Conservation (phyloP, 2,329 filamentous ascomycete genomes). For the Aspergillus tamarii region DNA sequence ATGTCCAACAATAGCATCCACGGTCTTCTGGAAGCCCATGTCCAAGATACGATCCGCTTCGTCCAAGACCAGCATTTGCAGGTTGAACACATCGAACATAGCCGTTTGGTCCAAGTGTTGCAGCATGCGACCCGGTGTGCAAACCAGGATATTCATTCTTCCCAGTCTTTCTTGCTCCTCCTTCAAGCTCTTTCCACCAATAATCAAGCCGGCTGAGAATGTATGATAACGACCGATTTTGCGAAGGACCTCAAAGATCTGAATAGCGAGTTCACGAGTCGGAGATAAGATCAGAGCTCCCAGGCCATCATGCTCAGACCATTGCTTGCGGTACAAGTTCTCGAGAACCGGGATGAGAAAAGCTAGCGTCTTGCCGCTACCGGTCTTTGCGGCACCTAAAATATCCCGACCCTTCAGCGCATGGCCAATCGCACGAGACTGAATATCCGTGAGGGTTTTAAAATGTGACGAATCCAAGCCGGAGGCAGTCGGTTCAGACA, state of each 20-base stretch:
- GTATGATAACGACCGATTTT: constrained; percentile 87
- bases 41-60: constrained; percentile 97
- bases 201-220: constrained; percentile 90
- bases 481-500: constrained; percentile 76
- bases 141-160: constrained; percentile 96
- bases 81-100: constrained; percentile 82
- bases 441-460: constrained; percentile 87
- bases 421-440: constrained; percentile 83
- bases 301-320: constrained; percentile 87
- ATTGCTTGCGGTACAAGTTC: constrained; percentile 84
- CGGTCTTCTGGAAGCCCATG: constrained; percentile 89
- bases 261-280: constrained; percentile 90
- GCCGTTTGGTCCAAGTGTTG: constrained; percentile 96
- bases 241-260: constrained; percentile 92
- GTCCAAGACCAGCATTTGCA: constrained; percentile 91
- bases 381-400: constrained; percentile 91
- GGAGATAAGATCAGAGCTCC: constrained; percentile 92
- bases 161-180: constrained; percentile 83
- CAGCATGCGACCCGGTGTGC: constrained; percentile 90
- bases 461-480: constrained; percentile 88
- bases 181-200: constrained; percentile 87
- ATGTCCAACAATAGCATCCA: constrained; percentile 92
- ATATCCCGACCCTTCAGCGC: constrained; percentile 86
- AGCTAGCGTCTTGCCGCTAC: constrained; percentile 91
- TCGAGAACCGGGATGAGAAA: constrained; percentile 92